phyloP scores from a whole-genome alignment of 345 rosid genomes.

The Garcia nutans region DNA sequence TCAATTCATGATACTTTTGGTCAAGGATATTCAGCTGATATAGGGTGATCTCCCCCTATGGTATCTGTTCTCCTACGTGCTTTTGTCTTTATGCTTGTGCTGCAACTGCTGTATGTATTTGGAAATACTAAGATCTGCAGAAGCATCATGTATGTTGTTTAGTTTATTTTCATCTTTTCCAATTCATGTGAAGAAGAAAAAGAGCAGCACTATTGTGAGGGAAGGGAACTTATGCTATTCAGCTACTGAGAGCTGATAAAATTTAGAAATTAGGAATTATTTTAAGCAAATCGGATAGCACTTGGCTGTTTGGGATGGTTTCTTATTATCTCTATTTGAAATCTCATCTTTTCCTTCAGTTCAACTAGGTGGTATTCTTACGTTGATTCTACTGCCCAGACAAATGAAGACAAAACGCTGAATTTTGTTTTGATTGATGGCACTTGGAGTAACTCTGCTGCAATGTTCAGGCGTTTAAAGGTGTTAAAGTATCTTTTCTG shows the following conservation, averaged over 20 bases:
- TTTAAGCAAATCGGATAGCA: neutral
- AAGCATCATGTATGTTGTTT: neutral
- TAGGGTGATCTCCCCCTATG: constrained; percentile 29
- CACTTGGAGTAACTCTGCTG: constrained; percentile 96
- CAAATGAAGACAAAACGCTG: constrained; percentile 42
- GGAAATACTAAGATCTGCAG: constrained; percentile 6
- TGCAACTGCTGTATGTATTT: neutral
- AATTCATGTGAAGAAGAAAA: neutral
- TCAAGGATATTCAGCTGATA: constrained; percentile 33
- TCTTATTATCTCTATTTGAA: constrained; percentile 9
- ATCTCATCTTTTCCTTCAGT: constrained; percentile 12
- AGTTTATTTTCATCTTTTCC: neutral
- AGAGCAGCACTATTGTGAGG: neutral
- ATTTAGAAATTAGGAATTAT: neutral
- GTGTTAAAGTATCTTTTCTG: constrained; percentile 28
- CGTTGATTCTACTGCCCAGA: constrained; percentile 42
- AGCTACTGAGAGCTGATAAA: neutral
- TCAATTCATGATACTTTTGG: constrained; percentile 58
- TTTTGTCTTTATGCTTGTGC: neutral
- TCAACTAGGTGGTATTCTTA: constrained; percentile 22
- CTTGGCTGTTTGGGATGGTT: neutral
- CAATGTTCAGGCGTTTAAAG: constrained; percentile 93
- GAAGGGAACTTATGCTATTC: neutral
- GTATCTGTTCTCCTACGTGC: constrained; percentile 28
- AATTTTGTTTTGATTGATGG: constrained; percentile 88